phyloP scores from a whole-genome alignment of 2,329 filamentous ascomycete genomes.

The Calonectria crousiana region DNA sequence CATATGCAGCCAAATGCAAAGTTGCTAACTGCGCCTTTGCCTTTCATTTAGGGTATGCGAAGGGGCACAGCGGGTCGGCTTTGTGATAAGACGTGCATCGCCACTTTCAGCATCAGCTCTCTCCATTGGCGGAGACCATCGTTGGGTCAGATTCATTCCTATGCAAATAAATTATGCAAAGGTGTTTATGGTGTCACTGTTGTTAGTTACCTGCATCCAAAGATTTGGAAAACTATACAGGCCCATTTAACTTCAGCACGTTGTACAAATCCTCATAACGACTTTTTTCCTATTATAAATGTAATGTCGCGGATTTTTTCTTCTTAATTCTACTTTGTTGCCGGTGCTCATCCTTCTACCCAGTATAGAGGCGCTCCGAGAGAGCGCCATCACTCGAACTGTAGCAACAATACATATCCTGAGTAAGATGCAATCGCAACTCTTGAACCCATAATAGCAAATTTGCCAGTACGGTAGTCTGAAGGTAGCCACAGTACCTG shows the following conservation, averaged over 20 bases:
- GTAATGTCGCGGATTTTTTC: neutral
- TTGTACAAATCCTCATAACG: too few species aligned
- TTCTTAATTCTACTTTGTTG: neutral
- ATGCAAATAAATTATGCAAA: too few species aligned
- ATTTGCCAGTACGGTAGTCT: neutral
- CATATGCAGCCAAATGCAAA: neutral
- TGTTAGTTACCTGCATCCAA: too few species aligned
- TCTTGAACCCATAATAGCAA: neutral
- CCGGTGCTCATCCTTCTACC: neutral
- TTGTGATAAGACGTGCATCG: too few species aligned
- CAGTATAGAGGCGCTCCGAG: neutral
- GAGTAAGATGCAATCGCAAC: neutral
- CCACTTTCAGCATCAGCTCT: too few species aligned
- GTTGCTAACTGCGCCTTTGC: neutral
- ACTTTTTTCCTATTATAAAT: neutral
- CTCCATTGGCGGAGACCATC: too few species aligned
- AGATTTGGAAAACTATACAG: too few species aligned
- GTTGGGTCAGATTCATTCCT: too few species aligned
- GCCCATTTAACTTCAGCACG: too few species aligned
- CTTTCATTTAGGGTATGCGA: neutral
- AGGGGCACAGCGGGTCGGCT: too few species aligned
- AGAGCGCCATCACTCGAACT: neutral
- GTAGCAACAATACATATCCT: neutral
- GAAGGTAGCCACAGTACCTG: neutral
- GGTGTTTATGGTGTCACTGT: too few species aligned